These are phyloP conservation scores for Amaranthus tricolor DNA, from an alignment of 179 eudicot genomes.

Conservation along the genomic window DNA sequence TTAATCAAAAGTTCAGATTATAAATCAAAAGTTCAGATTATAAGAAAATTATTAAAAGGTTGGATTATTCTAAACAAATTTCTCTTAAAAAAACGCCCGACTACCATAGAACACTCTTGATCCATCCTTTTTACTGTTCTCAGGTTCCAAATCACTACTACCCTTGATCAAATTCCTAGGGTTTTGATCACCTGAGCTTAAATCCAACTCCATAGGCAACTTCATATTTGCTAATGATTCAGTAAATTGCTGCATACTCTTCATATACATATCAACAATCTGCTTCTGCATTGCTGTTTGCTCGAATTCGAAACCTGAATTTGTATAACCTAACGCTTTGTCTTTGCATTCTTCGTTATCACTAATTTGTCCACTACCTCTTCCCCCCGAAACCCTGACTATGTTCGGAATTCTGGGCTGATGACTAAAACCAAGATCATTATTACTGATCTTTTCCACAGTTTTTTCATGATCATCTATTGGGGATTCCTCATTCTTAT, in stretches of 20 bases:
- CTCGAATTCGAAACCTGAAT: constrained; percentile 40
- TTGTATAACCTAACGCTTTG: constrained; percentile 17
- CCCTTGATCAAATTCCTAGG: constrained; percentile 27
- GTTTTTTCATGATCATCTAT: constrained; percentile 25
- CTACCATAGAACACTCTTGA: constrained; percentile 77
- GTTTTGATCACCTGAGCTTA: constrained; percentile 26
- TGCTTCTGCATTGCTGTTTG: constrained; percentile 68
- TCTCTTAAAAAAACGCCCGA: constrained; percentile 60
- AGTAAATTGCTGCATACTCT: constrained; percentile 81
- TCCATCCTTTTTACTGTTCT: constrained; percentile 44
- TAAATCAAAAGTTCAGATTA: too few relatives aligned
- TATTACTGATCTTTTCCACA: not conserved
- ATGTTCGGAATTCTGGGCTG: not conserved
- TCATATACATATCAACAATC: constrained; percentile 81
- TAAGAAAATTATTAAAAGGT: too few relatives aligned
- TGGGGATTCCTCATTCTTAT: constrained; percentile 19
- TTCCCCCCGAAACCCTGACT: too few relatives aligned
- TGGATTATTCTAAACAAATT: not conserved
- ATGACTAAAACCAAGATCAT: not conserved
- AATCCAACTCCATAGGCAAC: constrained; percentile 67
- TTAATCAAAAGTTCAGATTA: too few relatives aligned
- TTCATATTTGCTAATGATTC: constrained; percentile 80
- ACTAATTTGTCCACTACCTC: not conserved
- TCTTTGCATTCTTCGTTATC: constrained; percentile 22
- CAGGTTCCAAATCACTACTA: constrained; percentile 30